A percentile compares a stretch with the other conserved stretches of the same genome.
These are phyloP conservation scores for Oryza glaberrima DNA, from an alignment of 176 grass and related monocot genomes.

Conservation along the genomic window DNA sequence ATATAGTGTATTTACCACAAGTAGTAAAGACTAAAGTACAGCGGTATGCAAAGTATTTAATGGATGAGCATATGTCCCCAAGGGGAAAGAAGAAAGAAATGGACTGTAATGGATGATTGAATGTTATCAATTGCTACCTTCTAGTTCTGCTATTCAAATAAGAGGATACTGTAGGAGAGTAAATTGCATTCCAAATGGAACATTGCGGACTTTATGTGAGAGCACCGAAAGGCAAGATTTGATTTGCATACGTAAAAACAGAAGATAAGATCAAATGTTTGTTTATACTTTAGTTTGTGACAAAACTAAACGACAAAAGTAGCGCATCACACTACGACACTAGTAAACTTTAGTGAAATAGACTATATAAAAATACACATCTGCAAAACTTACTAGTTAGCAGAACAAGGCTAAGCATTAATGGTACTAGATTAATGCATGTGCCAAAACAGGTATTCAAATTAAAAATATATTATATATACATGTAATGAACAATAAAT, in stretches of 20 bases:
- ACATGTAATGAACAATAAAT: background rate
- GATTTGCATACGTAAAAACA: background rate
- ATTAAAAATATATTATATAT: background rate
- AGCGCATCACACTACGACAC: background rate
- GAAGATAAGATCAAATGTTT: conserved; percentile 1
- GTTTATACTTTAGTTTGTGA: conserved; percentile 23
- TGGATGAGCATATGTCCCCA: background rate
- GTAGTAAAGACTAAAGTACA: background rate
- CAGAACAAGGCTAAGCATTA: background rate
- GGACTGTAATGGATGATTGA: conserved; percentile 1
- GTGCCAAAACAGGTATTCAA: background rate
- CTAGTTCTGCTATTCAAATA: background rate
- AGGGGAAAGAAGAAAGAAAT: background rate
- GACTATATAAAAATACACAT: background rate
- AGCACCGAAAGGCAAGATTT: background rate
- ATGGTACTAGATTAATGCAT: background rate
- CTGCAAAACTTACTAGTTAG: background rate
- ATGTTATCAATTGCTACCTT: background rate
- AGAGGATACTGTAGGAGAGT: background rate
- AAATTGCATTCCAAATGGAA: background rate
- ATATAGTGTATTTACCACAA: background rate
- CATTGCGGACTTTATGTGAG: background rate
- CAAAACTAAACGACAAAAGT: conserved; percentile 14
- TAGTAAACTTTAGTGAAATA: conserved; percentile 9
- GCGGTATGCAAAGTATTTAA: background rate